Percentiles rank a stretch among this genome's conserved stretches.
Evolutionary conservation across 441 rosid genomes (phyloP).

Genomic region (Omphalea diandra): DNA sequence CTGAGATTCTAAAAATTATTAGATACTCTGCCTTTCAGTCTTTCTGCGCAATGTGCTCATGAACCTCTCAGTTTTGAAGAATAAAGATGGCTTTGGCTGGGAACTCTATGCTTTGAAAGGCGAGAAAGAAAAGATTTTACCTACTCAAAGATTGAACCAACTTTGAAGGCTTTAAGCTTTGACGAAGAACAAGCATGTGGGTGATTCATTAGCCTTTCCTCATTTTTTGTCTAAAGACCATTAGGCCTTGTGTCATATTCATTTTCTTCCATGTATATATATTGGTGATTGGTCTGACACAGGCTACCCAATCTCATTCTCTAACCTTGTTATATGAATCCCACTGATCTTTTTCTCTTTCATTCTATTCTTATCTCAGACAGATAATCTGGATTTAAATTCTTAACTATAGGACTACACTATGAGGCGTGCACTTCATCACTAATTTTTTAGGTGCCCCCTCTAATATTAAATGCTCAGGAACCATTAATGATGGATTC

Average conservation of each 20-base stretch:
- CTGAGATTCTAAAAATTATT: slow-evolving; percentile 9
- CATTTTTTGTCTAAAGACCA: neutral
- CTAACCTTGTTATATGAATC: too few relatives aligned
- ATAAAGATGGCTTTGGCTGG: neutral
- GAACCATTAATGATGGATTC: too few relatives aligned
- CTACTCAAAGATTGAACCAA: neutral
- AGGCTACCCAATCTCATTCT: too few relatives aligned
- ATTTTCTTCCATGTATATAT: neutral
- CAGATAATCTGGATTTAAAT: too few relatives aligned
- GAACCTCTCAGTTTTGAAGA: neutral
- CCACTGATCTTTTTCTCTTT: too few relatives aligned
- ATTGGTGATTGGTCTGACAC: neutral
- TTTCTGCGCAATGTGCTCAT: too few relatives aligned
- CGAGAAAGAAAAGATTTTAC: neutral
- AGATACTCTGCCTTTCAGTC: slow-evolving; percentile 11
- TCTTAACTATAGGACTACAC: too few relatives aligned
- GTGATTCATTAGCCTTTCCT: neutral
- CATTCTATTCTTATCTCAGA: too few relatives aligned
- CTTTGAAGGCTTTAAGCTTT: neutral
- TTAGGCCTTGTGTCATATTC: neutral
- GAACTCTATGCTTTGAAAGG: neutral
- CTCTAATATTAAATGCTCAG: too few relatives aligned
- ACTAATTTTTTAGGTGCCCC: too few relatives aligned
- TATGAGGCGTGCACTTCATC: too few relatives aligned
- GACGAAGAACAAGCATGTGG: slow-evolving; percentile 4